Evolutionary conservation across 129 eudicot species (phyloP).

Genomic region (Pulicaria dysenterica): DNA sequence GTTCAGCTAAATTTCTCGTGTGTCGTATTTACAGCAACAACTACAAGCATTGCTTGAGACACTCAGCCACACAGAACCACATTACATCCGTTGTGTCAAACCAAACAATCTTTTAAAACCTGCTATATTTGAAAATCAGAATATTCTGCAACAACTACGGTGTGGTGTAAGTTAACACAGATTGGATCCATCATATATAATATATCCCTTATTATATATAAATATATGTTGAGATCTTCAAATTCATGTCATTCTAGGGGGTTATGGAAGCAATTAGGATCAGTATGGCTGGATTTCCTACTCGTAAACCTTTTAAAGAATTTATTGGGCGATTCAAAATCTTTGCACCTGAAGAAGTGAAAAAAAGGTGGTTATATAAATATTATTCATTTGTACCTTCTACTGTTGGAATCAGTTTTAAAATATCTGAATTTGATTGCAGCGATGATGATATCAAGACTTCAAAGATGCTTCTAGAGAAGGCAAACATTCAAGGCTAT

Average conservation of each 20-base stretch:
- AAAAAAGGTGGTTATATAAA: slow-evolving; percentile 53
- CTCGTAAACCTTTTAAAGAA: slow-evolving; percentile 77
- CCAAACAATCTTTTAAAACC: slow-evolving; percentile 94
- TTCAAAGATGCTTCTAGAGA: slow-evolving; percentile 59
- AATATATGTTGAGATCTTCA: slow-evolving; percentile 1
- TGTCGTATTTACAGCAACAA: slow-evolving; percentile 59
- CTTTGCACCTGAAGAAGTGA: slow-evolving; percentile 64
- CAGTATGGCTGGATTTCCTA: slow-evolving; percentile 96
- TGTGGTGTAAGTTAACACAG: slow-evolving; percentile 77
- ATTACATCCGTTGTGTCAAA: slow-evolving; percentile 90
- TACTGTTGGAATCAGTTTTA: slow-evolving; percentile 19
- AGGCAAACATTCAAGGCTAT: slow-evolving; percentile 65
- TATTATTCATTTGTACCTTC: neutral
- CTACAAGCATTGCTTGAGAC: slow-evolving; percentile 84
- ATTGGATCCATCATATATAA: slow-evolving; percentile 14
- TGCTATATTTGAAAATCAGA: slow-evolving; percentile 72
- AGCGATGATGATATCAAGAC: slow-evolving; percentile 64
- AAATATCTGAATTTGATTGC: slow-evolving; percentile 11
- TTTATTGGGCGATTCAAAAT: slow-evolving; percentile 65
- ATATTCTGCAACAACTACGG: slow-evolving; percentile 88
- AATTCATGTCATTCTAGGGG: slow-evolving; percentile 53
- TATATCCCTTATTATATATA: slow-evolving; percentile 2
- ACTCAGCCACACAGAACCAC: slow-evolving; percentile 91
- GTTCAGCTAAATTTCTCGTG: slow-evolving; percentile 9
- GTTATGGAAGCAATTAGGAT: slow-evolving; percentile 98